A percentile compares a stretch with the other conserved stretches of the same genome.
These are phyloP conservation scores for Aspergillus phoenicis DNA, from an alignment of 2,329 filamentous ascomycete species.

Conservation along the genomic window DNA sequence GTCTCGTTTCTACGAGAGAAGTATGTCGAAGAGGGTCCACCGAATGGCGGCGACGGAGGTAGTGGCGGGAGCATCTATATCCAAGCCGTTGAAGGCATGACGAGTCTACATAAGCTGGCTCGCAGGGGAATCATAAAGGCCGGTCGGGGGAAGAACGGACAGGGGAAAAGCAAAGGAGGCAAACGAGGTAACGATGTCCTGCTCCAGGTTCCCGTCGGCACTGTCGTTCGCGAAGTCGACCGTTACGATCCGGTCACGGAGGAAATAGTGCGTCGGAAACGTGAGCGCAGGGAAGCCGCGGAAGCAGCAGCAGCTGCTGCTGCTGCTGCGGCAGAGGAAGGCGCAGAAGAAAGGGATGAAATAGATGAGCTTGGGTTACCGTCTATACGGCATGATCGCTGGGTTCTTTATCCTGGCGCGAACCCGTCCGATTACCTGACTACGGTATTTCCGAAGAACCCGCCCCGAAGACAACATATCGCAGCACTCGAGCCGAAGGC, in stretches of 20 bases:
- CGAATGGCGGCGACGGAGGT: conserved; percentile 93
- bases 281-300: conserved; percentile 40
- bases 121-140: conserved; percentile 65
- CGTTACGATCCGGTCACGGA: conserved; percentile 76
- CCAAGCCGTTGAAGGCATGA: conserved; percentile 87
- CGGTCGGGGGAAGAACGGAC: conserved; percentile 49
- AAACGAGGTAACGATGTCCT: conserved; percentile 83
- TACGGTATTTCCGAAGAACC: conserved; percentile 60
- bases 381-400: conserved; percentile 65
- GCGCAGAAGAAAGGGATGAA: conserved; percentile 42
- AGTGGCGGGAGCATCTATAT: conserved; percentile 92
- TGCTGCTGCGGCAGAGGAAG: conserved; percentile 51
- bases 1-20: conserved; percentile 93
- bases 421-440: conserved; percentile 68
- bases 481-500: conserved; percentile 69
- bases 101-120: conserved; percentile 87
- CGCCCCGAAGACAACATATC: conserved; percentile 59
- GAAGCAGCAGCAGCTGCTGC: background rate
- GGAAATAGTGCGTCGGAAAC: conserved; percentile 51
- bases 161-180: conserved; percentile 59
- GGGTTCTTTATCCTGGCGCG: conserved; percentile 82
- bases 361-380: conserved; percentile 46
- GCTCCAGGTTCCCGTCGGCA: conserved; percentile 89
- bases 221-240: conserved; percentile 80
- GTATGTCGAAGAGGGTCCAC: conserved; percentile 82